These are phyloP conservation scores for Cryphonectria radicalis DNA, from an alignment of 2,329 filamentous ascomycete genomes.

Conservation along the genomic window DNA sequence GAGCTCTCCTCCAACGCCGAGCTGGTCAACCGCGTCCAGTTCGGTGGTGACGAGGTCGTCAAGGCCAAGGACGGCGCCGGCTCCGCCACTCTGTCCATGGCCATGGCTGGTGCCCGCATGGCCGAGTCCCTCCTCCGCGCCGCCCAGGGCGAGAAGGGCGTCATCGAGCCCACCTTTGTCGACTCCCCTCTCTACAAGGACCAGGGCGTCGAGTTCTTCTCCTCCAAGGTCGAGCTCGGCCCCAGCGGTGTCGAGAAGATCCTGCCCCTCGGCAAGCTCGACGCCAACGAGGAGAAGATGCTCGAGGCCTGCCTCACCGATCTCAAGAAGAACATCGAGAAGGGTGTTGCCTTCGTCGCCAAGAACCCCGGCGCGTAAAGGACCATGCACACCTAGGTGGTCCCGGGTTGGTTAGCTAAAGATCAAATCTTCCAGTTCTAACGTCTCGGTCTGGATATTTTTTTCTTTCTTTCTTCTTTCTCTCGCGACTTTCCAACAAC, in stretches of 20 bases:
- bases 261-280: slow-evolving; percentile 81
- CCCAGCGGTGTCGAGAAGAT: slow-evolving; percentile 96
- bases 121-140: slow-evolving; percentile 94
- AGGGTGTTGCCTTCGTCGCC: slow-evolving; percentile 72
- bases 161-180: slow-evolving; percentile 95
- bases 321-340: slow-evolving; percentile 93
- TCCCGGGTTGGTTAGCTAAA: slow-evolving; percentile 1
- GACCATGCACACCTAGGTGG: neutral
- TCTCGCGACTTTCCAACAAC: neutral
- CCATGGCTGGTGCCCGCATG: slow-evolving; percentile 84
- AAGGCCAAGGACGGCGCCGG: slow-evolving; percentile 98
- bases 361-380: slow-evolving; percentile 64
- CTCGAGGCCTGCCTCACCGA: slow-evolving; percentile 83
- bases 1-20: slow-evolving; percentile 77
- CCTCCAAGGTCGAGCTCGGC: slow-evolving; percentile 92
- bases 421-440: neutral
- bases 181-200: slow-evolving; percentile 98
- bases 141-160: slow-evolving; percentile 88
- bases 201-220: slow-evolving; percentile 96
- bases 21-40: slow-evolving; percentile 94
- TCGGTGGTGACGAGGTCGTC: slow-evolving; percentile 98
- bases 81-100: slow-evolving; percentile 98
- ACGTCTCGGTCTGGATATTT: neutral
- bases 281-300: slow-evolving; percentile 85
- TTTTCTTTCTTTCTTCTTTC: neutral